Base-by-base conservation (phyloP, 441 rosid genomes). In the Manihot esculenta region DNA sequence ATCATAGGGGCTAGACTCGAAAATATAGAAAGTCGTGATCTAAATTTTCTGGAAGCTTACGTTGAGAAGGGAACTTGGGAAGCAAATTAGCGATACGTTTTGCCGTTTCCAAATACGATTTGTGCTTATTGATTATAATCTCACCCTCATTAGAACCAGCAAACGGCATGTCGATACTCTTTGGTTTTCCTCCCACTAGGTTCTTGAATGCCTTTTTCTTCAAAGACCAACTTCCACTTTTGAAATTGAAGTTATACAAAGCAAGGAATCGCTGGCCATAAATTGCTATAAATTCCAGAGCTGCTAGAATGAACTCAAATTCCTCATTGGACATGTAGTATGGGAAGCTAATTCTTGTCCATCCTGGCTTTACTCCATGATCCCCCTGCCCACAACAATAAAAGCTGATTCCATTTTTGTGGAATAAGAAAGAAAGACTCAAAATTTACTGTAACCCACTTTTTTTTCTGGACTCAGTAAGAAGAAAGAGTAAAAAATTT, bases 291-390 rank as follows among this genome's bases (percentile, higher is more conserved):
- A 35, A 35, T 35, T 35, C 41, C 41, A 35, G 41, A 35, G 41
- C 41, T 35, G 41, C 41, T 35, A 35, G 7, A 35, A 35, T 35
- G 41, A 35, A 35, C 7, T 35, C 41, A 35, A 35, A 35, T 35
- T 35, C 41, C 41, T 82, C 83, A 1, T 55, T 49, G 1, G 88
- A 76, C 84, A 85, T 86, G 83, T 89, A 85, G 85, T 84, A 89
- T 7, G 94, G 87, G 67, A 89, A 87, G 84, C 89, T 85, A 18
- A 89, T 56, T 71, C 91, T 76, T 23, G 91, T 82, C 89, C 89
- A 85, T 38, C 94, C 94, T 0, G 89, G 94, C 73, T 87, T 88
- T 17, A 57, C 68, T 26, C 89, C 89, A 2, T 0, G 3, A 47
- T 74, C 80, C 5, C 90, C 91, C 90, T 85, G 84, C 50, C 41